phyloP scores from a whole-genome alignment of 2,329 filamentous ascomycete species.

The Juglanconis oblonga region DNA sequence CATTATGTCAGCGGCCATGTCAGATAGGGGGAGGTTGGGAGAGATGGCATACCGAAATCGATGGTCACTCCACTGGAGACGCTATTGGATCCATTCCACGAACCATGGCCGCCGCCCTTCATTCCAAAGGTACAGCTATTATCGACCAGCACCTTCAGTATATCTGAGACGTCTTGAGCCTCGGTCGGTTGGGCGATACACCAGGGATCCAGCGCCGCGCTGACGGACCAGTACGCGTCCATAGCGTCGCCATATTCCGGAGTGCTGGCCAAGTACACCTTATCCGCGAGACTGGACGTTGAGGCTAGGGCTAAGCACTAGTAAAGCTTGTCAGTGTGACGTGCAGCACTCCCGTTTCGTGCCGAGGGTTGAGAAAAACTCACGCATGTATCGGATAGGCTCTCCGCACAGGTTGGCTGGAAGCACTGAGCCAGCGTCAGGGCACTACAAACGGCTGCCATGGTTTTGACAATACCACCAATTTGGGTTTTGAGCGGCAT shows the following conservation, averaged over 20 bases:
- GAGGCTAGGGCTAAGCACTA: constrained; percentile 28
- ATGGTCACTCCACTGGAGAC: constrained; percentile 32
- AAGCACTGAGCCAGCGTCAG: background rate
- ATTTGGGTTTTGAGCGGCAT: background rate
- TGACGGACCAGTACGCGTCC: constrained; percentile 34
- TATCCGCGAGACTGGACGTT: constrained; percentile 23
- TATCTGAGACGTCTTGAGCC: constrained; percentile 32
- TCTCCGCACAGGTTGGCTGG: background rate
- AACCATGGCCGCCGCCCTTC: constrained; percentile 34
- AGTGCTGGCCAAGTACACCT: constrained; percentile 28
- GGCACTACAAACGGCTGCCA: background rate
- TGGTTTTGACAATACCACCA: background rate
- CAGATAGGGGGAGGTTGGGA: background rate
- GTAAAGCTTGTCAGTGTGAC: background rate
- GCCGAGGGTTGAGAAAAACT: background rate
- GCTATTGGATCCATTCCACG: constrained; percentile 29
- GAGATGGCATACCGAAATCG: constrained; percentile 26
- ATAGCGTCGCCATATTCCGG: constrained; percentile 28
- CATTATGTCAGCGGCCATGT: background rate
- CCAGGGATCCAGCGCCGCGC: constrained; percentile 33
- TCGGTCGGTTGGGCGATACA: constrained; percentile 34
- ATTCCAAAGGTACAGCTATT: constrained; percentile 34
- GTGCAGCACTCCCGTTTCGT: background rate
- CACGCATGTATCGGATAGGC: background rate
- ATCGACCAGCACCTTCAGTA: constrained; percentile 30